These are phyloP conservation scores for Protomyces lactucae-debilis DNA, from an alignment of 1,139 yeast species.

Conservation along the genomic window DNA sequence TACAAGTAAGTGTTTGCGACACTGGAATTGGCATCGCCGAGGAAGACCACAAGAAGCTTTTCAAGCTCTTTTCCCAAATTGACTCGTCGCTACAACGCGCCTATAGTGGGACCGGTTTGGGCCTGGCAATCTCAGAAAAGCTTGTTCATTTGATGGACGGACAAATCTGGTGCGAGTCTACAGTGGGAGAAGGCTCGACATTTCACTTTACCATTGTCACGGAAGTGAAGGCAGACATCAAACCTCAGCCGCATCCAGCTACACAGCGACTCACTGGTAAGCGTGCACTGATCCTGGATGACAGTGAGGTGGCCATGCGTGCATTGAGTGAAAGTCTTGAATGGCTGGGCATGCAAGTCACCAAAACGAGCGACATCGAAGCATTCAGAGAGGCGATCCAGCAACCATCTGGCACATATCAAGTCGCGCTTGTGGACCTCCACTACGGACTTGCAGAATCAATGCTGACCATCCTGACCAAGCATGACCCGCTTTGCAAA, in stretches of 20 bases:
- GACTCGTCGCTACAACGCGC: conserved; percentile 56
- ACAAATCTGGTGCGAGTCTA: conserved; percentile 49
- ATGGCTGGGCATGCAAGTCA: conserved; percentile 15
- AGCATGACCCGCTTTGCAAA: conserved; percentile 7
- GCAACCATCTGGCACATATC: conserved; percentile 14
- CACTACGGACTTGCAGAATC: conserved; percentile 14
- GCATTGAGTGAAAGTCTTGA: conserved; percentile 10
- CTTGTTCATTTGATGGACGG: conserved; percentile 54
- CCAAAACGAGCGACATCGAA: background rate
- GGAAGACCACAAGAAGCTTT: conserved; percentile 48
- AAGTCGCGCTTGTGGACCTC: conserved; percentile 16
- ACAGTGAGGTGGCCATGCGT: conserved; percentile 12
- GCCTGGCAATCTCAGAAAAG: conserved; percentile 38
- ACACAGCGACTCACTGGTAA: background rate
- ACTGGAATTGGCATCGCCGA: conserved; percentile 62
- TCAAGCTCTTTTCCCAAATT: conserved; percentile 58
- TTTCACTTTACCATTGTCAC: conserved; percentile 43
- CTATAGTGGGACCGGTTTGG: conserved; percentile 59
- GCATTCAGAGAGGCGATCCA: background rate
- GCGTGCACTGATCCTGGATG: conserved; percentile 14
- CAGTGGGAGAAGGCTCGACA: conserved; percentile 51
- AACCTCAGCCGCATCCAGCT: background rate
- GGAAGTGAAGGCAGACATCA: background rate
- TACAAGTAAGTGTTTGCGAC: conserved; percentile 62
- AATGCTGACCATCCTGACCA: background rate